A percentile compares a stretch with the other conserved stretches of the same genome.
These are phyloP conservation scores for Emergomyces orientalis DNA, from an alignment of 2,329 filamentous ascomycete genomes.

Conservation along the genomic window DNA sequence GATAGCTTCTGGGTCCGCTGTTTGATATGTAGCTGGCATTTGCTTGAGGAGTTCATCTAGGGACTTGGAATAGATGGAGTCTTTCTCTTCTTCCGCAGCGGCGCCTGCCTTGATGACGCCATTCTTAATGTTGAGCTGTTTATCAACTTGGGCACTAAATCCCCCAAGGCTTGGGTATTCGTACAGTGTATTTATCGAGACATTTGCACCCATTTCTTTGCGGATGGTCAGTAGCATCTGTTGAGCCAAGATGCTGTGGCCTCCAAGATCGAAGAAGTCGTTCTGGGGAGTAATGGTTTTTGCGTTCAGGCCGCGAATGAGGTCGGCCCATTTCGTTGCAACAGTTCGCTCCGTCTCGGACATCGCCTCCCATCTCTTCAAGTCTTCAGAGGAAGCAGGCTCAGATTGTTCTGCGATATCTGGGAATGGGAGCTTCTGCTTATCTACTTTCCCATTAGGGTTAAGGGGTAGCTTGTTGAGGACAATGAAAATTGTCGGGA, in stretches of 20 bases:
- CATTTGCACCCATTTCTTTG: conserved; percentile 14
- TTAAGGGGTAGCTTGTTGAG: conserved; percentile 64
- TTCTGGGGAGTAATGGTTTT: conserved; percentile 56
- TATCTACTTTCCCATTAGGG: conserved; percentile 78
- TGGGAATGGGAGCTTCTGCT: conserved; percentile 68
- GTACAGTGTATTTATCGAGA: conserved; percentile 19
- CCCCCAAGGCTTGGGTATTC: conserved; percentile 30
- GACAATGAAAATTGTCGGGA: conserved; percentile 65
- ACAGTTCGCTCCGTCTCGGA: conserved; percentile 56
- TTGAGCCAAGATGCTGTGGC: conserved; percentile 72
- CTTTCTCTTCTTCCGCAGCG: conserved; percentile 42
- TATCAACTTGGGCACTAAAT: conserved; percentile 47
- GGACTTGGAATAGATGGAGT: conserved; percentile 44
- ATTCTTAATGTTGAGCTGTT: conserved; percentile 39
- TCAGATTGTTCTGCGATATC: conserved; percentile 56
- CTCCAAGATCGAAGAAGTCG: conserved; percentile 69
- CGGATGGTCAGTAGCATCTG: conserved; percentile 66
- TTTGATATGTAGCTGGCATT: conserved; percentile 40
- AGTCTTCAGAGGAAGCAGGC: conserved; percentile 33
- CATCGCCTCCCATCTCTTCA: conserved; percentile 18
- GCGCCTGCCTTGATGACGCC: conserved; percentile 30
- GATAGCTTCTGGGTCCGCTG: conserved; percentile 21
- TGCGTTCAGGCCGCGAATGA: conserved; percentile 57
- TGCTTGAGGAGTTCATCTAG: conserved; percentile 39
- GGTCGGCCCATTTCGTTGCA: conserved; percentile 63